Evolutionary conservation across 495 filamentous ascomycete species (phyloP), one percentile per base, ranked within the genome.

Genomic region (Talaromyces liani): DNA sequence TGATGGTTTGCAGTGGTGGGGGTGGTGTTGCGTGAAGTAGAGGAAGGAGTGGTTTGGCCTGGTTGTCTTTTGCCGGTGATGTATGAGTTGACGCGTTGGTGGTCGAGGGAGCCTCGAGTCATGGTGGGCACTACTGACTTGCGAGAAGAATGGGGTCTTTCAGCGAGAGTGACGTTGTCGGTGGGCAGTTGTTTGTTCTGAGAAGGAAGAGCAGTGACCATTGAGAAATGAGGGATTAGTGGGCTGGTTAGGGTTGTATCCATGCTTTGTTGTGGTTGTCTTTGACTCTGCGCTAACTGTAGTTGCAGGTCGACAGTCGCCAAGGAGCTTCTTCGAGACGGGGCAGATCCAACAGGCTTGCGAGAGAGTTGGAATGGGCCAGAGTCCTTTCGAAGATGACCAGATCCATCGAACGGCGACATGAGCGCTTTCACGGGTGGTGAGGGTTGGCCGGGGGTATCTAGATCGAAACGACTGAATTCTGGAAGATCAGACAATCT

Each of bases 401-500:
- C 69, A 67, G 56, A 67, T 27, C 22, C 68, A 69, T 68, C 68
- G 14, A 65, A 66, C 1, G 67, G 66, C 6, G 56, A 59, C 4
- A 71, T 66, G 36, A 75, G 64, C 34, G 69, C 70, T 29, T 67
- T 73, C 10, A 71, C 68, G 9, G 75, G 76, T 6, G 68, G 68
- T 4, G 71, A 62, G 29, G 65, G 67, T 55, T 65, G 67, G 25
- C 18, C 53, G 12, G 66, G 63, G 0, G 71, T 69, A 7, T 72
- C 67, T 2, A 74, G 18, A 9, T 68, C 62, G 45, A 76, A 79
- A 4, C 67, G 58, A 10, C 76, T 73, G 63, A 84, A 84, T 9
- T 69, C 68, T 33, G 80, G 80, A 45, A 84, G 75, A 27, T 79
- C 73, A 14, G 91, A 91, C 9, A 95, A 77, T 53, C 81, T 82